These are phyloP conservation scores for Lactarius sp. DNA, from an alignment of 768 basidiomycete species.

Conservation along the genomic window DNA sequence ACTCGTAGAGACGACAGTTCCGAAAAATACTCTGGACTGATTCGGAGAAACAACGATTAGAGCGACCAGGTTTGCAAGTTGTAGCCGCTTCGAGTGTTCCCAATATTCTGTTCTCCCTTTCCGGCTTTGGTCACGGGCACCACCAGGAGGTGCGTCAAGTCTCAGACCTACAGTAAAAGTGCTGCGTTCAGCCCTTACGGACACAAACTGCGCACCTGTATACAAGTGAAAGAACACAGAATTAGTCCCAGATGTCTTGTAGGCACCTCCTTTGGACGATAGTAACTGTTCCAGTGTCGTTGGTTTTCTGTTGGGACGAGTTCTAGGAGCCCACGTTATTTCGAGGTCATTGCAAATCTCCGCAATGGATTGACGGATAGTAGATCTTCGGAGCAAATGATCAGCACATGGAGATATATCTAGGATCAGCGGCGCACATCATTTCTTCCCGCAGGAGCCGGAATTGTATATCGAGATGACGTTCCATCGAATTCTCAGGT, in stretches of 20 bases:
- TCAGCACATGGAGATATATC: background rate
- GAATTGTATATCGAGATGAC: slow-evolving; percentile 69
- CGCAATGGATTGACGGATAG: slow-evolving; percentile 21
- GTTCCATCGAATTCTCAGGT: slow-evolving; percentile 52
- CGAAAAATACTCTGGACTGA: slow-evolving; percentile 42
- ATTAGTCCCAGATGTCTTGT: slow-evolving; percentile 43
- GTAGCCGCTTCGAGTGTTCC: slow-evolving; percentile 57
- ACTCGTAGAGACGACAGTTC: slow-evolving; percentile 41
- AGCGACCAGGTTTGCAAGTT: slow-evolving; percentile 59
- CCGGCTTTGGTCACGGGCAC: slow-evolving; percentile 40
- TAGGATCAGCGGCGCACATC: slow-evolving; percentile 39
- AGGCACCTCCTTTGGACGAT: slow-evolving; percentile 50
- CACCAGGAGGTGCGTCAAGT: slow-evolving; percentile 51
- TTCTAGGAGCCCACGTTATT: slow-evolving; percentile 12
- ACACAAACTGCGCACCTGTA: slow-evolving; percentile 44
- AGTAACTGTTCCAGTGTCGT: slow-evolving; percentile 45
- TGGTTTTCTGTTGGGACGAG: slow-evolving; percentile 16
- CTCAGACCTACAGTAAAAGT: slow-evolving; percentile 45
- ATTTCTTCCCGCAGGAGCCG: slow-evolving; percentile 68
- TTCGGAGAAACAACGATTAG: slow-evolving; percentile 38
- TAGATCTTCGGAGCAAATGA: slow-evolving; percentile 7
- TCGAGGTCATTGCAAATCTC: slow-evolving; percentile 19
- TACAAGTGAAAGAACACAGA: slow-evolving; percentile 59
- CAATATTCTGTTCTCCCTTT: slow-evolving; percentile 48
- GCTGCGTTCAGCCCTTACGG: slow-evolving; percentile 43